Evolutionary conservation across 2,329 filamentous ascomycete genomes (phyloP), one percentile per base, ranked within the genome.

Genomic region (Aspergillus flavus): DNA sequence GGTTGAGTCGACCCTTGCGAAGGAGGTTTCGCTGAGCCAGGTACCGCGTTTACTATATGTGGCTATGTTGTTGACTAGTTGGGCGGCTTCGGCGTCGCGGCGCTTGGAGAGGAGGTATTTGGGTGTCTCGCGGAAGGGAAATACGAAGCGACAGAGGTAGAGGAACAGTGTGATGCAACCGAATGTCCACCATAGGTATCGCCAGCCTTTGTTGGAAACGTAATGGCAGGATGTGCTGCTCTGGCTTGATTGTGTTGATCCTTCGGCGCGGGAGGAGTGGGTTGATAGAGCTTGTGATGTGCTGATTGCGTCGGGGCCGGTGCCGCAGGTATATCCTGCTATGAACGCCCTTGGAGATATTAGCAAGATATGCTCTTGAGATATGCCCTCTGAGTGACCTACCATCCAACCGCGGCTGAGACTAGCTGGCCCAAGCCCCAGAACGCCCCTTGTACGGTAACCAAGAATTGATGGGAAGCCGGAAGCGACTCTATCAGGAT

Each of bases 141-240:
- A 62, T 9, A 57, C 10, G 6, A 70, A 67, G 1, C 66, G 68
- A 28, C 66, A 68, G 7, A 69, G 58, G 32, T 68, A 69, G 2
- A 69, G 58, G 57, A 67, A 67, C 3, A 69, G 58, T 1, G 68
- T 70, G 26, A 69, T 66, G 36, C 66, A 68, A 28, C 68, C 68
- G 23, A 69, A 70, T 9, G 67, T 68, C 68, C 66, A 70, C 64
- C 66, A 69, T 19, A 68, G 58, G 28, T 68, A 70, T n/a, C 68
- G 67, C 68, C 68, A 70, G 34, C 68, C 68, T 57, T 67, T 68
- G 55, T 70, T 70, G 50, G 62, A 63, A 21, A 68, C 68, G 55
- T 69, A 69, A 55, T 69, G 68, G 48, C 67, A 69, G 19, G 65
- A 67, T 23, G 60, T 57, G 58, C 50, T 64, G 55, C 60, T 58